Base-by-base conservation (phyloP, 805 yeast genomes). In the Yamadazyma tumulicola region DNA sequence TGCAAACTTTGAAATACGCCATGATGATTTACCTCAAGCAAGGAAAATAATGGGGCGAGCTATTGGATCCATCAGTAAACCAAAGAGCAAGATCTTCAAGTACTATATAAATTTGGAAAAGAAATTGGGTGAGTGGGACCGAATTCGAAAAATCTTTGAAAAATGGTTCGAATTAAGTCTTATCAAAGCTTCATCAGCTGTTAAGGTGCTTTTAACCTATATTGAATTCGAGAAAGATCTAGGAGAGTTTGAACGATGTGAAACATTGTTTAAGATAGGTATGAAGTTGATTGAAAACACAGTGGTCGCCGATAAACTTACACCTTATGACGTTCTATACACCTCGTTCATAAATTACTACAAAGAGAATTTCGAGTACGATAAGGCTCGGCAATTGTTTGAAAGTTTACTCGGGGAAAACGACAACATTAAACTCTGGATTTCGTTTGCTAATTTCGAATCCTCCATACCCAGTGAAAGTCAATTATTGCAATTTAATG, bases 1-100 rank as follows among this genome's bases (percentile, higher is more conserved):
- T 54, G 79, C 85, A 2, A 73, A 85, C 38, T 88, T 83, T 59
- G 89, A 85, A 54, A 55, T 89, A 2, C 69, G 97, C 21, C 75
- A 77, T 19, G 65, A 63, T 5, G 38, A 34, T 3, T 37, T 86
- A 3, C 13, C 54, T 0, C 48, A 52, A 8, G 86, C 89, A 3
- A 67, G 97, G 25, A 81, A 77, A 52, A 56, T 83, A 2, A 56
- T 86, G 17, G 96, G 96, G 0, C 64, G 71, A 32, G 74, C 85
- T 0, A 65, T 91, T 13, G 97, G 95, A 0, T 59, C 68, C 29
- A 42, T 56, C 5, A 42, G 49, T 21, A 30, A 28, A 7, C 41
- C 43, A 4, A 81, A 78, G 49, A 63, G 59, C 1, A 75, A 75
- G 34, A 56, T 85, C 0, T 78, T 81, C 51, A 64, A 61, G 41